phyloP scores from a whole-genome alignment of 139 green algal genomes.

The Mesotaenium endlicherianum region DNA sequence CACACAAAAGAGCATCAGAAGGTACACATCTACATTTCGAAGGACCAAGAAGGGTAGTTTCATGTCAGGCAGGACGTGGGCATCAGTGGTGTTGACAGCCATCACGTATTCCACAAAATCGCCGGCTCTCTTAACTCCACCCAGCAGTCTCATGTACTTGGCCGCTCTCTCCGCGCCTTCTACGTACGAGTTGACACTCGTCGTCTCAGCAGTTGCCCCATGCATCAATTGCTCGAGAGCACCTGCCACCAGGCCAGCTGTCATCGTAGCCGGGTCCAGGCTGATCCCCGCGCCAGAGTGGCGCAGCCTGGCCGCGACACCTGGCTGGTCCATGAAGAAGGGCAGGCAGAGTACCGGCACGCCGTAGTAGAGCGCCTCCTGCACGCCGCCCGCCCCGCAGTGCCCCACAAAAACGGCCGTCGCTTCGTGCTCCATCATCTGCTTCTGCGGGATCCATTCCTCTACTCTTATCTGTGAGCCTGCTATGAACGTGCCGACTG shows the following conservation, averaged over 20 bases:
- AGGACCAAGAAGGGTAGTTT: no score
- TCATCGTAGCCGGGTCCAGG: background rate
- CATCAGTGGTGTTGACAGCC: background rate
- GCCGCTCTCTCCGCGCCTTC: no score
- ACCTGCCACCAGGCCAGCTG: background rate
- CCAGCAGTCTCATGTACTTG: background rate
- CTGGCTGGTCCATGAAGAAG: background rate
- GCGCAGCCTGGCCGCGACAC: background rate
- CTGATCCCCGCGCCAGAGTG: background rate
- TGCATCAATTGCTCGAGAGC: background rate
- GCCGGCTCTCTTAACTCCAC: background rate
- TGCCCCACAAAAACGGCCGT: background rate
- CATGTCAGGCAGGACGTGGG: background rate
- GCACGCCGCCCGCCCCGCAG: background rate
- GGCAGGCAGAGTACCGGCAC: constrained; percentile 7
- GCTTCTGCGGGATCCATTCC: constrained; percentile 6
- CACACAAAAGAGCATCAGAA: no score
- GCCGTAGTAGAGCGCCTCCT: constrained; percentile 9
- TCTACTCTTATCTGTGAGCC: constrained; percentile 6
- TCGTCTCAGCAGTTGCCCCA: background rate
- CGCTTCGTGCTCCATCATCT: background rate
- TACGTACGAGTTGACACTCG: background rate
- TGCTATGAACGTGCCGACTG: no score
- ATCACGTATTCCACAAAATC: background rate
- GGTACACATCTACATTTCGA: no score